Evolutionary conservation across 148 eudicot species (phyloP).

Genomic region (Chenopodium quinoa): DNA sequence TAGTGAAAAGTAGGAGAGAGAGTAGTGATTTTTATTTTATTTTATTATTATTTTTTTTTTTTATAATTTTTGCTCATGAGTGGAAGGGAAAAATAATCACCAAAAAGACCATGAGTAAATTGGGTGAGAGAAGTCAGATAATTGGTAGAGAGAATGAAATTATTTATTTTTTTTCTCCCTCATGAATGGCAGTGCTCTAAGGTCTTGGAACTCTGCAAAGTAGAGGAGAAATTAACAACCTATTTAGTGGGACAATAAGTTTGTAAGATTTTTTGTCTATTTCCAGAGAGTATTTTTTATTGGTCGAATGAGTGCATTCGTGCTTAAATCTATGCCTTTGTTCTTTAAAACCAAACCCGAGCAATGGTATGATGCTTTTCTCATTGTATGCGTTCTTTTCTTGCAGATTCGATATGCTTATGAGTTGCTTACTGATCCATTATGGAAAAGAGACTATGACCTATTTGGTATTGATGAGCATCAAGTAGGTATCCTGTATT

Average conservation of each 20-base stretch:
- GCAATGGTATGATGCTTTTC: neutral
- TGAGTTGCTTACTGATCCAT: slow-evolving; percentile 72
- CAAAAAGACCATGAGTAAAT: no score
- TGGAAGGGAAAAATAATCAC: no score
- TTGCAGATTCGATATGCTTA: slow-evolving; percentile 81
- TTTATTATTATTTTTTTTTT: no score
- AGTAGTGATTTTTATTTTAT: no score
- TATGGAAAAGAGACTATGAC: slow-evolving; percentile 90
- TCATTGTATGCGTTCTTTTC: slow-evolving; percentile 12
- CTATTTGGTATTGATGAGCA: slow-evolving; percentile 70
- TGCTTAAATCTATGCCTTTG: neutral
- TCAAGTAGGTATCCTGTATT: slow-evolving; percentile 40
- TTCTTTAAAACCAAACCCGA: neutral
- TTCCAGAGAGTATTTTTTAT: neutral
- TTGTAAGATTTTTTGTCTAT: neutral
- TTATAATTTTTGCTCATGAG: no score
- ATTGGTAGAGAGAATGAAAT: no score
- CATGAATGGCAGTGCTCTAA: no score
- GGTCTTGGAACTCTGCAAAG: neutral
- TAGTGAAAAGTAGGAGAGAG: no score
- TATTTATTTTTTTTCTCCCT: no score
- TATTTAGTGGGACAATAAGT: neutral
- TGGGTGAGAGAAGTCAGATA: no score
- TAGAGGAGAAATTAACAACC: neutral
- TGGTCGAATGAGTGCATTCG: neutral